Percentiles rank a stretch among this genome's conserved stretches.
These are phyloP conservation scores for Fusarium zealandicum DNA, from an alignment of 2,329 filamentous ascomycete genomes.

Conservation along the genomic window DNA sequence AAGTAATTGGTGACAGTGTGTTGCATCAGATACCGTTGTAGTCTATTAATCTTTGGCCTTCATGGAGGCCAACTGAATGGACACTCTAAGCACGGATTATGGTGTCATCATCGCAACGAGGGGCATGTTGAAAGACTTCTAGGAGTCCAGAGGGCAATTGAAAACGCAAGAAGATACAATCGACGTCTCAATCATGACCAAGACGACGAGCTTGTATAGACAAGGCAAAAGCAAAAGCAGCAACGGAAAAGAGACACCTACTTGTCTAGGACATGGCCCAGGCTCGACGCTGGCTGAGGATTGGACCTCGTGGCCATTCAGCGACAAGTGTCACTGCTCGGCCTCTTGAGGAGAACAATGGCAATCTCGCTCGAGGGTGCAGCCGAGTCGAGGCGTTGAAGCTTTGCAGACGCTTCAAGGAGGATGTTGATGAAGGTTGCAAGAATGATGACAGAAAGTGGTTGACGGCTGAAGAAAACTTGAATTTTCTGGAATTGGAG, in stretches of 20 bases:
- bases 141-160: slow-evolving; percentile 10
- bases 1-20: slow-evolving; percentile 31
- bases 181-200: background rate
- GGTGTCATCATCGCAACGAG: slow-evolving; percentile 66
- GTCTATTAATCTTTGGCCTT: slow-evolving; percentile 75
- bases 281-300: slow-evolving; percentile 34
- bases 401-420: slow-evolving; percentile 16
- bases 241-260: slow-evolving; percentile 30
- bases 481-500: slow-evolving; percentile 39
- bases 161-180: background rate
- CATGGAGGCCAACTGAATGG: slow-evolving; percentile 68
- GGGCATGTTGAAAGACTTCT: slow-evolving; percentile 16
- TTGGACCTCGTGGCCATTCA: slow-evolving; percentile 40
- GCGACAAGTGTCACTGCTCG: slow-evolving; percentile 23
- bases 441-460: slow-evolving; percentile 30
- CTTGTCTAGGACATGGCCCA: slow-evolving; percentile 45
- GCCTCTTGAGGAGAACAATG: slow-evolving; percentile 30
- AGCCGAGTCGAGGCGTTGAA: slow-evolving; percentile 23
- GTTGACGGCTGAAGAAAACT: slow-evolving; percentile 19
- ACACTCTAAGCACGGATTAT: slow-evolving; percentile 64
- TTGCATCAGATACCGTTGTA: slow-evolving; percentile 96
- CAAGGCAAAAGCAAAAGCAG: no score
- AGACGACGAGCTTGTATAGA: no score
- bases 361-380: slow-evolving; percentile 22
- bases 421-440: slow-evolving; percentile 16